phyloP scores from a whole-genome alignment of 495 filamentous ascomycete genomes.

The Paragyromitra xinjiangensis region DNA sequence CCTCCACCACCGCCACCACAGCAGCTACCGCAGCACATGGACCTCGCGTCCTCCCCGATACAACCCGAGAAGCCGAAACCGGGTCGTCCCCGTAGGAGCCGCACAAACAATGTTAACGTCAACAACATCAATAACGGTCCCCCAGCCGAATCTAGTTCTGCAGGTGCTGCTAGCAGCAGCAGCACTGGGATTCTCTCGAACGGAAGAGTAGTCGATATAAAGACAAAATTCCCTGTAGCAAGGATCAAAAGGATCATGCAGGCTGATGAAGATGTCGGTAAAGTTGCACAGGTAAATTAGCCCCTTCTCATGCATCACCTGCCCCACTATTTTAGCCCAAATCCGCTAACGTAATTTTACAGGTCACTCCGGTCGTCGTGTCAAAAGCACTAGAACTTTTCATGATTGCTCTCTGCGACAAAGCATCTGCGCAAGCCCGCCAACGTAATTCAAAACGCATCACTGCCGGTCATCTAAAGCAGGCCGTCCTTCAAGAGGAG shows the following conservation, averaged over 20 bases:
- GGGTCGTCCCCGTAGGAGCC: slow-evolving; percentile 47
- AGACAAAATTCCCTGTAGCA: slow-evolving; percentile 96
- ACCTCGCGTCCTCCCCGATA: slow-evolving; percentile 42
- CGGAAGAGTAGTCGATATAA: slow-evolving; percentile 72
- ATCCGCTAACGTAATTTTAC: slow-evolving; percentile 56
- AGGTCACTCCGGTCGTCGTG: slow-evolving; percentile 57
- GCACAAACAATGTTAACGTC: slow-evolving; percentile 46
- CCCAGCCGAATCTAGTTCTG: slow-evolving; percentile 46
- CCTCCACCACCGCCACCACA: slow-evolving; percentile 37
- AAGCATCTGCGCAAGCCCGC: slow-evolving; percentile 82
- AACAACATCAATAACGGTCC: slow-evolving; percentile 49
- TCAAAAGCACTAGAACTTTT: slow-evolving; percentile 92
- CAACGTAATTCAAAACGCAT: slow-evolving; percentile 86
- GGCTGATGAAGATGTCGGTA: slow-evolving; percentile 97
- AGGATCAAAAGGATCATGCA: slow-evolving; percentile 99
- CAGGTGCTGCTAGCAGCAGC: slow-evolving; percentile 50
- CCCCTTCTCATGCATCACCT: slow-evolving; percentile 7
- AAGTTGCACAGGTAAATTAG: slow-evolving; percentile 86
- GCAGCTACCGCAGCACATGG: slow-evolving; percentile 43
- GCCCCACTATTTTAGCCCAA: slow-evolving; percentile 44
- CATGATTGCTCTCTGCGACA: slow-evolving; percentile 91
- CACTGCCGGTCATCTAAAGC: slow-evolving; percentile 87
- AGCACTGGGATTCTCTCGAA: slow-evolving; percentile 40
- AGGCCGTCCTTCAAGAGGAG: slow-evolving; percentile 82
- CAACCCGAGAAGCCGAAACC: slow-evolving; percentile 46